These are phyloP conservation scores for Suhomyces wounanorum DNA, from an alignment of 1,139 yeast genomes.

Conservation along the genomic window DNA sequence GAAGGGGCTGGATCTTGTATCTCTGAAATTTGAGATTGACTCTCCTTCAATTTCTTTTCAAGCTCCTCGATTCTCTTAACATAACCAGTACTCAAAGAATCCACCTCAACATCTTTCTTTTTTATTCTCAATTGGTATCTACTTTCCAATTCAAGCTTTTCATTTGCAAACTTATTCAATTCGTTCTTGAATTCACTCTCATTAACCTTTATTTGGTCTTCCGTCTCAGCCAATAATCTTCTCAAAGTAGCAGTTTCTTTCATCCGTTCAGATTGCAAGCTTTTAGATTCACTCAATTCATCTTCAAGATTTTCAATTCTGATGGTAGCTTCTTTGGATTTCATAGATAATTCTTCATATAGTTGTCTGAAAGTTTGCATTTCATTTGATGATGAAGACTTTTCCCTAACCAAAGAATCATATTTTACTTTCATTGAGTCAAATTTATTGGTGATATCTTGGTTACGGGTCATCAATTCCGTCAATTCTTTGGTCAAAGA, in stretches of 20 bases:
- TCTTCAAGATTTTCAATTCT: slow-evolving; percentile 73
- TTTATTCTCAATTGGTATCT: slow-evolving; percentile 51
- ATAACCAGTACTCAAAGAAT: slow-evolving; percentile 29
- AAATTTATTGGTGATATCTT: slow-evolving; percentile 49
- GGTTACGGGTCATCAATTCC: slow-evolving; percentile 53
- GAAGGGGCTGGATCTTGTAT: slow-evolving; percentile 13
- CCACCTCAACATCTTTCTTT: slow-evolving; percentile 53
- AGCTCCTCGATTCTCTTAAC: slow-evolving; percentile 32
- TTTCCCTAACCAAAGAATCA: slow-evolving; percentile 49
- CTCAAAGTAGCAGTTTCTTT: slow-evolving; percentile 77
- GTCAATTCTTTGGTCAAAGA: slow-evolving; percentile 27
- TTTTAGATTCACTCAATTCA: slow-evolving; percentile 73
- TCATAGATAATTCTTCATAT: slow-evolving; percentile 73
- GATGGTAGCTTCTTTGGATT: slow-evolving; percentile 62
- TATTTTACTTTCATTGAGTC: slow-evolving; percentile 54
- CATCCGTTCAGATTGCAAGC: slow-evolving; percentile 73
- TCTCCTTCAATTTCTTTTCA: slow-evolving; percentile 44
- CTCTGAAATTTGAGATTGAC: neutral
- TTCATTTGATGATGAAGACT: slow-evolving; percentile 53
- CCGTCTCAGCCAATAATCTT: slow-evolving; percentile 66
- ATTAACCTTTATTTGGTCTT: slow-evolving; percentile 55
- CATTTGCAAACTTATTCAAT: slow-evolving; percentile 48
- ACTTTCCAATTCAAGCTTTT: slow-evolving; percentile 58
- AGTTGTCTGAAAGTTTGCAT: slow-evolving; percentile 66
- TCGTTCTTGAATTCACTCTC: slow-evolving; percentile 36